Base-by-base conservation (phyloP, 2,329 filamentous ascomycete species). In the Fusarium clavum region DNA sequence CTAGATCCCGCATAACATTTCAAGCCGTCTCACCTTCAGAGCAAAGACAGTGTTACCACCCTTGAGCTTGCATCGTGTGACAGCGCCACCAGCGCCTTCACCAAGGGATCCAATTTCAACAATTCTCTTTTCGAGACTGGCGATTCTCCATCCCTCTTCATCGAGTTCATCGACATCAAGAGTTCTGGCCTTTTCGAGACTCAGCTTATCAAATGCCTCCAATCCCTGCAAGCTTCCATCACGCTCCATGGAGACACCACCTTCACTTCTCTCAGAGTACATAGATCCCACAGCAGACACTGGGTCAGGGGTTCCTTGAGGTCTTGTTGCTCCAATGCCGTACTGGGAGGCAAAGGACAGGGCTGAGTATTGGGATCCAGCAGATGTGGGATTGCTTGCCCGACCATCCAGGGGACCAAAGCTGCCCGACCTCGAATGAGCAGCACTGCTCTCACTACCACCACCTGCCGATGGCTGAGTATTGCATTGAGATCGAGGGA, bases 11-110 rank as follows among this genome's bases (percentile, higher is more conserved):
- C 5, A 8, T n/a, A 68, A 64, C 45, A 22, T 29, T 13, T 20
- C 38, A 20, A 61, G 73, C n/a, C 27, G 22, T 14, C 83, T 72
- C 81, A 97, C 95, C 90, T 99, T 99, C 56, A 99, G 83, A 10
- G 96, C 96, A 84, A 99, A 99, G 10, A 98, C 88, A 0, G 94
- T 98, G 83, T 97, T 97, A 66, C 94, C 94, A 41, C 92, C 94
- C 79, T 94, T 95, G 70, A 99, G 86, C 79, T 91, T 91, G 80
- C 94, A 97, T 76, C 92, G 90, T 25, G 95, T 99, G 53, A 99
- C 96, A 9, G 96, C 96, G 77, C 96, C 96, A 70, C 96, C 96
- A 49, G 96, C 96, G 74, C 96, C 96, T 80, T 99, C 96, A 61
- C 96, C 96, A 44, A 99, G 83, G 76, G 92, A 94, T 29, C 95